phyloP scores from a whole-genome alignment of 2,329 filamentous ascomycete species.

The Coniochaeta hoffmannii region DNA sequence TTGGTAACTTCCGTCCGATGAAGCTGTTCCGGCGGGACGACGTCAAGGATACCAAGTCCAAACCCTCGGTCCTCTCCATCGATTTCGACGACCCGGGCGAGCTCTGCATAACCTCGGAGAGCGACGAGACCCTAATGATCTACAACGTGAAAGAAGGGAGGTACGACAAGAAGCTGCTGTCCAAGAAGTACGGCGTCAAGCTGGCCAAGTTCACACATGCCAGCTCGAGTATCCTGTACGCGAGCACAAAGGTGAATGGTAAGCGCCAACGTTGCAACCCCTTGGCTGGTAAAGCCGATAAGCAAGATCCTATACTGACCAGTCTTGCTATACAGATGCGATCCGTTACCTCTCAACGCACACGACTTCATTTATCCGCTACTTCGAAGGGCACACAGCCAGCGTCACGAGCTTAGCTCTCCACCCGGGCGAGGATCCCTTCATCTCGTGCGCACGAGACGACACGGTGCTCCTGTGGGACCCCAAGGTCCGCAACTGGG shows the following conservation, averaged over 20 bases:
- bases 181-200: constrained; percentile 95
- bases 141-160: constrained; percentile 91
- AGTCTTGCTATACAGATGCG: constrained; percentile 53
- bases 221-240: constrained; percentile 84
- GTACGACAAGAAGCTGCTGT: constrained; percentile 80
- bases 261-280: no score
- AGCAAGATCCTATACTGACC: no score
- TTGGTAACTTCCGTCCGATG: constrained; percentile 69
- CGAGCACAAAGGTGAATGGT: constrained; percentile 91
- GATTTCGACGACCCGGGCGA: constrained; percentile 97
- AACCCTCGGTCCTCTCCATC: constrained; percentile 72
- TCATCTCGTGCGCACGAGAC: constrained; percentile 86
- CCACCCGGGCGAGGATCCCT: constrained; percentile 81
- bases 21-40: constrained; percentile 61
- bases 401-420: constrained; percentile 77
- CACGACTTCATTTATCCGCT: constrained; percentile 93
- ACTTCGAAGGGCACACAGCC: constrained; percentile 85
- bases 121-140: constrained; percentile 91
- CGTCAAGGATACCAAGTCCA: constrained; percentile 40
- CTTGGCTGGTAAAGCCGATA: no score
- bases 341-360: constrained; percentile 85
- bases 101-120: constrained; percentile 81
- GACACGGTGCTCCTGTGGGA: constrained; percentile 92
- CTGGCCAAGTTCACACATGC: constrained; percentile 92
- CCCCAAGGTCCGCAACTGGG: constrained; percentile 68